Evolutionary conservation across 768 basidiomycete genomes (phyloP).

Genomic region (Tylopilus sp.): DNA sequence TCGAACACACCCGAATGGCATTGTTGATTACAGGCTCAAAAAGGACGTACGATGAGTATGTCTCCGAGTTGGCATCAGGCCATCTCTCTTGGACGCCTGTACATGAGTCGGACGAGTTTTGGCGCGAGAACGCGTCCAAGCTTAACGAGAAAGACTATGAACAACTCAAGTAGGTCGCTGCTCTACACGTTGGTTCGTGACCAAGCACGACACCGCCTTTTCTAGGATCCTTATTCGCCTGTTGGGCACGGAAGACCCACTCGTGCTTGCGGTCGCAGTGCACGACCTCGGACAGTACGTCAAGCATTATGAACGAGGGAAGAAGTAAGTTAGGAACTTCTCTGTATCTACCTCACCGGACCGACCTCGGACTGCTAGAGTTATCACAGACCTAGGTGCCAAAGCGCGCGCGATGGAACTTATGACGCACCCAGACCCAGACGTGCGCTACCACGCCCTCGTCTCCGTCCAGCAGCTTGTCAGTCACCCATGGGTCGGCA

Average conservation of each 20-base stretch:
- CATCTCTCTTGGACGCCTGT: slow-evolving; percentile 95
- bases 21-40: slow-evolving; percentile 4
- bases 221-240: slow-evolving; percentile 70
- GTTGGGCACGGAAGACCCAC: slow-evolving; percentile 62
- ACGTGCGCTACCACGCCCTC: slow-evolving; percentile 91
- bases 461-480: slow-evolving; percentile 89
- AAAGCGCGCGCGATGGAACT: slow-evolving; percentile 89
- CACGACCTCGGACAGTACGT: slow-evolving; percentile 95
- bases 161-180: slow-evolving; percentile 66
- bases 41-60: slow-evolving; percentile 98
- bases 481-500: slow-evolving; percentile 79
- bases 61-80: slow-evolving; percentile 83
- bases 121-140: slow-evolving; percentile 90
- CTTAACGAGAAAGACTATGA: slow-evolving; percentile 83
- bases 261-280: slow-evolving; percentile 85
- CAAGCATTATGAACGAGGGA: slow-evolving; percentile 86
- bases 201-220: background rate
- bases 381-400: slow-evolving; percentile 79
- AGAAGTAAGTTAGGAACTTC: slow-evolving; percentile 62
- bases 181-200: background rate
- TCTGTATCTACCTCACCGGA: background rate
- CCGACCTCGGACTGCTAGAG: slow-evolving; percentile 37
- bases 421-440: slow-evolving; percentile 83
- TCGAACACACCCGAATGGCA: background rate
- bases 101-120: slow-evolving; percentile 95